Percentiles rank a stretch among this genome's conserved stretches.
These are phyloP conservation scores for Talaromyces sp. DNA, from an alignment of 2,329 filamentous ascomycete species.

Conservation along the genomic window DNA sequence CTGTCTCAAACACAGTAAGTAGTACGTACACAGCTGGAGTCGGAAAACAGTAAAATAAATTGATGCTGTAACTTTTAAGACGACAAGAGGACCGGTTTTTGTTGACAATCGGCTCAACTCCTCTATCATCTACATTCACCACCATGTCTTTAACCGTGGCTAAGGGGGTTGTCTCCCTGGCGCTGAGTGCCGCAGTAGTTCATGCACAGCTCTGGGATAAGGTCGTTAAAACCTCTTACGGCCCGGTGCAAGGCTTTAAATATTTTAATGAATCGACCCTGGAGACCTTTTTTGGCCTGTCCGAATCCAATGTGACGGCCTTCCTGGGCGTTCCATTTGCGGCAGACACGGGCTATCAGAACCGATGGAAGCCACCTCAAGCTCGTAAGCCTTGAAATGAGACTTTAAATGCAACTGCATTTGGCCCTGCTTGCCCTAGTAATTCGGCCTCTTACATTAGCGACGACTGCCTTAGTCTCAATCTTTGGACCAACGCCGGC, in stretches of 20 bases:
- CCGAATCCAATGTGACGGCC: conserved; percentile 17
- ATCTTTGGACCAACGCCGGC: conserved; percentile 23
- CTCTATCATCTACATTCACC: too few species aligned
- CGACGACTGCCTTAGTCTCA: conserved; percentile 29
- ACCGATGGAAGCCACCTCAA: conserved; percentile 22
- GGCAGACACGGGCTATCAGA: conserved; percentile 21
- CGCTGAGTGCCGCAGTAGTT: conserved; percentile 6
- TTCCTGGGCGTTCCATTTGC: conserved; percentile 21
- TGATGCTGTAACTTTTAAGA: not conserved
- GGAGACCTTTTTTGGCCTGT: conserved; percentile 15
- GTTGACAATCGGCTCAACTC: too few species aligned
- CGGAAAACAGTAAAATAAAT: not conserved
- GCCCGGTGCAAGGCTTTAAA: conserved; percentile 17
- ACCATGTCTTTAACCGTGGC: not conserved
- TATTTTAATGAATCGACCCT: conserved; percentile 17
- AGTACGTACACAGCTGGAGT: not conserved
- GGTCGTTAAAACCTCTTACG: conserved; percentile 14
- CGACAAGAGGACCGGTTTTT: not conserved
- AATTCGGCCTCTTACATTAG: conserved; percentile 15
- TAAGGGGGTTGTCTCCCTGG: conserved; percentile 3
- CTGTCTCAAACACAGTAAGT: not conserved
- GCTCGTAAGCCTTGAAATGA: conserved; percentile 17
- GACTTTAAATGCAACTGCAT: conserved; percentile 16
- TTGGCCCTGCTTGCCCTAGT: conserved; percentile 19
- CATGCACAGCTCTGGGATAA: conserved; percentile 16